Evolutionary conservation across 2,329 filamentous ascomycete genomes (phyloP).

Genomic region (Ceratocystis huliohia): DNA sequence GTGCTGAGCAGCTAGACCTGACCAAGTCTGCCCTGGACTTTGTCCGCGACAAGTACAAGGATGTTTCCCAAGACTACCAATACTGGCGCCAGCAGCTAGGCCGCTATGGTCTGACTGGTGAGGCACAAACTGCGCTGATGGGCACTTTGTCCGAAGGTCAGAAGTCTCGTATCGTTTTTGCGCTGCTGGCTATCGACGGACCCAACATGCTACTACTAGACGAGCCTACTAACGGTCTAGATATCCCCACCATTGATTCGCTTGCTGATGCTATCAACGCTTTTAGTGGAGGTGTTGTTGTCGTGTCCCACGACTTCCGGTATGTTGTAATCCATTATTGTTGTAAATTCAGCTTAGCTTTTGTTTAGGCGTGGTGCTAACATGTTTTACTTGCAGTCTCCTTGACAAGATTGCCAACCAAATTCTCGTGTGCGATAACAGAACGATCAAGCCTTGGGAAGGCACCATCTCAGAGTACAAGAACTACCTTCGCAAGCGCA

Average conservation of each 20-base stretch:
- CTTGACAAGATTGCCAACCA: constrained; percentile 99
- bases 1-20: constrained; percentile 91
- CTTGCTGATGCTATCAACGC: constrained; percentile 95
- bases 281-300: constrained; percentile 90
- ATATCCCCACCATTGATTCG: constrained; percentile 97
- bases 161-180: constrained; percentile 96
- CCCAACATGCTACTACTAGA: constrained; percentile 98
- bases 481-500: constrained; percentile 98
- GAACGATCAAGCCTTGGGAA: constrained; percentile 80
- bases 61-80: constrained; percentile 92
- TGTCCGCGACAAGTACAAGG: constrained; percentile 83
- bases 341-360: not conserved
- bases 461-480: constrained; percentile 91
- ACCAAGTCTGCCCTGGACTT: constrained; percentile 98
- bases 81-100: constrained; percentile 98
- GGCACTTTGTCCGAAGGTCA: constrained; percentile 95
- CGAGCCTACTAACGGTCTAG: constrained; percentile 97
- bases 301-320: constrained; percentile 98
- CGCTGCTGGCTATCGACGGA: constrained; percentile 81
- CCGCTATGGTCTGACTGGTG: constrained; percentile 82
- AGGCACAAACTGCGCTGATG: constrained; percentile 92
- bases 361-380: constrained; percentile 25
- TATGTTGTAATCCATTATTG: constrained; percentile 35
- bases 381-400: constrained; percentile 43
- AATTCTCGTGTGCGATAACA: constrained; percentile 98